Conservation (phyloP, 306 rosid species). For the Cicer pinnatifidum region DNA sequence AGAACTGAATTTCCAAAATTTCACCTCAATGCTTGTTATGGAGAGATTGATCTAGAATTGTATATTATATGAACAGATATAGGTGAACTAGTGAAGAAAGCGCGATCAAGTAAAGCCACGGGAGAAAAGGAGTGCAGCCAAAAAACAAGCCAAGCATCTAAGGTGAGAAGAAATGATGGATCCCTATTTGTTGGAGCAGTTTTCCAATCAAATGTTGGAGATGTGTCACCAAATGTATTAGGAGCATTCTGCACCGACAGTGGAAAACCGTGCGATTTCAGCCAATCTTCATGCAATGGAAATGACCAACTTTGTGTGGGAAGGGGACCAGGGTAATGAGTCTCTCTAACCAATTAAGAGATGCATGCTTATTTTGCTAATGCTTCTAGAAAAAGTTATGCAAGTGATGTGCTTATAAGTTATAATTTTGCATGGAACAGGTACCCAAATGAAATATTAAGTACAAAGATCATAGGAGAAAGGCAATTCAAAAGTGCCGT, state of each 20-base stretch:
- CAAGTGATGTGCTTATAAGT: slow-evolving; percentile 26
- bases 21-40: not conserved
- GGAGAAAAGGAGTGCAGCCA: slow-evolving; percentile 60
- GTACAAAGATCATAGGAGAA: slow-evolving; percentile 82
- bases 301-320: slow-evolving; percentile 73
- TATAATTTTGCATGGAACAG: slow-evolving; percentile 46
- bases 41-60: not conserved
- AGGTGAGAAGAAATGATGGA: slow-evolving; percentile 75
- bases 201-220: slow-evolving; percentile 94
- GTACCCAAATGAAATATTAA: slow-evolving; percentile 75
- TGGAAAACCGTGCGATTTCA: slow-evolving; percentile 76
- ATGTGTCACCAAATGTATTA: slow-evolving; percentile 78
- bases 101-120: slow-evolving; percentile 58
- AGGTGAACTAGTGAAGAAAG: slow-evolving; percentile 49
- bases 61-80: slow-evolving; percentile 40
- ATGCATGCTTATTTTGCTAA: not conserved
- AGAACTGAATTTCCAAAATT: not conserved
- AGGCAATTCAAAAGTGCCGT: slow-evolving; percentile 68
- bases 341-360: slow-evolving; percentile 10
- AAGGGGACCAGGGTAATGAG: slow-evolving; percentile 76
- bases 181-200: slow-evolving; percentile 78
- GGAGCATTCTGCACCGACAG: slow-evolving; percentile 81
- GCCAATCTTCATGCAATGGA: slow-evolving; percentile 78
- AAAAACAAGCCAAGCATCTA: slow-evolving; percentile 57
- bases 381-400: not conserved